These are phyloP conservation scores for Penicillium flavigenum DNA, from an alignment of 495 filamentous ascomycete species.

Conservation along the genomic window DNA sequence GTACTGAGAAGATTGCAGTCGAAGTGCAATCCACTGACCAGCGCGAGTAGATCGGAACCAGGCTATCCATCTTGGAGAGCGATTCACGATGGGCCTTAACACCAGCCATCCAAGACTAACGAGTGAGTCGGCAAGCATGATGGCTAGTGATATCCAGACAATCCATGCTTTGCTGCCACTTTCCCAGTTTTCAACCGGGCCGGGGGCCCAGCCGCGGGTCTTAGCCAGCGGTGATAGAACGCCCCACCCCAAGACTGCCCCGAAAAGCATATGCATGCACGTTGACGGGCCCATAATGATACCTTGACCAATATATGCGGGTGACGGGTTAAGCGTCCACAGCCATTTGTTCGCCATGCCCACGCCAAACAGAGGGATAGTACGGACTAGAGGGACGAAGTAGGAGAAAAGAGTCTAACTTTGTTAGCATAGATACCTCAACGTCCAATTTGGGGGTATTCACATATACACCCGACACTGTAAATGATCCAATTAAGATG, in stretches of 20 bases:
- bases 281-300: slow-evolving; percentile 87
- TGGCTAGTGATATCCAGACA: slow-evolving; percentile 89
- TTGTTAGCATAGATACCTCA: slow-evolving; percentile 17
- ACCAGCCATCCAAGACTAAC: slow-evolving; percentile 83
- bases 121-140: slow-evolving; percentile 94
- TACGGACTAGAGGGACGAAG: slow-evolving; percentile 82
- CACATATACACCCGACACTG: slow-evolving; percentile 54
- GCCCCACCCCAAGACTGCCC: slow-evolving; percentile 88
- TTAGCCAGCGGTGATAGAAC: slow-evolving; percentile 88
- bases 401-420: slow-evolving; percentile 80
- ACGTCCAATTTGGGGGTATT: slow-evolving; percentile 9
- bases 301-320: slow-evolving; percentile 83
- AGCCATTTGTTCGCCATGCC: slow-evolving; percentile 77
- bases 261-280: slow-evolving; percentile 92
- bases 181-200: slow-evolving; percentile 81
- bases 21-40: slow-evolving; percentile 29
- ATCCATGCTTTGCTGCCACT: slow-evolving; percentile 96
- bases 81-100: slow-evolving; percentile 55
- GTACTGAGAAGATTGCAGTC: slow-evolving; percentile 22
- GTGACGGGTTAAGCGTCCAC: slow-evolving; percentile 93
- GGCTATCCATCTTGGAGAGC: slow-evolving; percentile 39
- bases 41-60: slow-evolving; percentile 26
- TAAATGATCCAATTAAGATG: slow-evolving; percentile 58
- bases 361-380: slow-evolving; percentile 80
- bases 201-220: slow-evolving; percentile 82